Base-by-base conservation (phyloP, 2,329 filamentous ascomycete genomes). In the Microdochium trichocladiopsis region DNA sequence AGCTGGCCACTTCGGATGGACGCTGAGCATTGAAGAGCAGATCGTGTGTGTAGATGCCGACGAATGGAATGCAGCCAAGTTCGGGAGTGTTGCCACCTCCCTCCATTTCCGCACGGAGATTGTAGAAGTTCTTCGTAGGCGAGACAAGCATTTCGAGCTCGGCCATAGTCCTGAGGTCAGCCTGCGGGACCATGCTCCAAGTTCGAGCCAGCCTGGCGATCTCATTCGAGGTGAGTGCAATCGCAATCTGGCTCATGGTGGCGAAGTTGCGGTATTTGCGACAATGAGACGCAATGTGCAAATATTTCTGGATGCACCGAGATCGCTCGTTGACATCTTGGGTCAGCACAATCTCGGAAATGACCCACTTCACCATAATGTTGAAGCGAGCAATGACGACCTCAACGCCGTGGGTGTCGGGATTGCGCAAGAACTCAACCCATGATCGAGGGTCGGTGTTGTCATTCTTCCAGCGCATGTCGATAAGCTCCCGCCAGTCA, bases 351-450 rank as follows among this genome's bases (percentile, higher is more conserved):
- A 88, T 81, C 66, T 93, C 87, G 1, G 88, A 93, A 25, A 91
- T 80, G 25, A 83, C 86, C 89, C 89, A 94, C 66, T 93, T 93
- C 55, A 92, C 88, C 73, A 93, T 88, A 57, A 94, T 82, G 66
- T 94, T 94, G 74, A 94, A 94, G 49, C 89, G 85, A 9, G 89
- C 87, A 66, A 93, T 88, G 48, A 92, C 88, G 22, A 94, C 86
- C 63, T 93, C 88, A 36, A 94, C 86, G 14, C 89, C 89, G 51
- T 80, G 81, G 2, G 86, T 84, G 59, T 89, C 84, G 45, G 84
- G 79, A 49, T 84, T 84, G 50, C 85, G 82, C 41, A 93, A 74
- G 63, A 91, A 93, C 45, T 90, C 85, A 11, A 93, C 88, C 89
- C 89, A 94, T 22, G 90, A 89, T 51, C 84, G 80, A 33, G 83